Evolutionary conservation across 495 filamentous ascomycete genomes (phyloP).

Genomic region (Hypomontagnella monticulosa): DNA sequence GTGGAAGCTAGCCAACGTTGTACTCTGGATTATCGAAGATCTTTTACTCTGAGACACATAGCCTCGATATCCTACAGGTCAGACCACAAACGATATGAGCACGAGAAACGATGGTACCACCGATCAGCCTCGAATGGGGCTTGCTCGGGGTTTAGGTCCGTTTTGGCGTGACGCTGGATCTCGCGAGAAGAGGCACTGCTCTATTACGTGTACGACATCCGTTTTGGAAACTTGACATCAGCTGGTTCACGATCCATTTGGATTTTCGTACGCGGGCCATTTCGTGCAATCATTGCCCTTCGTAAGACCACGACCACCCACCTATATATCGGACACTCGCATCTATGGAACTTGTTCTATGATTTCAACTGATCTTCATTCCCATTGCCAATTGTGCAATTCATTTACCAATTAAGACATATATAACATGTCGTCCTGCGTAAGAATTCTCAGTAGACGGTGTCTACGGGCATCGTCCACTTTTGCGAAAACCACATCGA

Average conservation of each 20-base stretch:
- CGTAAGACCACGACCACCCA: background rate
- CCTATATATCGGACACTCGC: conserved; percentile 24
- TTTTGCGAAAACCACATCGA: conserved; percentile 2
- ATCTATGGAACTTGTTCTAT: conserved; percentile 1
- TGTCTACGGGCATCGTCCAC: conserved; percentile 8
- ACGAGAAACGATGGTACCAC: background rate
- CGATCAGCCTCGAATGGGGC: conserved; percentile 20
- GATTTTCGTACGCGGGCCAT: conserved; percentile 1
- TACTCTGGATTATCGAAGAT: conserved; percentile 9
- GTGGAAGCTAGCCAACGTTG: background rate
- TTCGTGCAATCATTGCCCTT: conserved; percentile 12
- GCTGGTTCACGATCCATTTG: conserved; percentile 15
- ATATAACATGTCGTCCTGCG: conserved; percentile 29
- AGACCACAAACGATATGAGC: conserved; percentile 8
- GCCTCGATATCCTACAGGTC: conserved; percentile 1
- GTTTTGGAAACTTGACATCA: conserved; percentile 24
- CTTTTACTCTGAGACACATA: conserved; percentile 5
- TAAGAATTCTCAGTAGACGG: conserved; percentile 17
- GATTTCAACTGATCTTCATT: conserved; percentile 11
- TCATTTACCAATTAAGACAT: background rate
- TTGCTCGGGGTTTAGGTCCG: conserved; percentile 28
- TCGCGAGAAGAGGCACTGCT: conserved; percentile 1
- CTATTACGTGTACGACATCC: conserved; percentile 20
- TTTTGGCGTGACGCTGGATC: conserved; percentile 5
- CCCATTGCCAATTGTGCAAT: background rate